Percentiles rank a stretch among this genome's conserved stretches.
Conservation (phyloP, 306 rosid species). For the Purshia tridentata region DNA sequence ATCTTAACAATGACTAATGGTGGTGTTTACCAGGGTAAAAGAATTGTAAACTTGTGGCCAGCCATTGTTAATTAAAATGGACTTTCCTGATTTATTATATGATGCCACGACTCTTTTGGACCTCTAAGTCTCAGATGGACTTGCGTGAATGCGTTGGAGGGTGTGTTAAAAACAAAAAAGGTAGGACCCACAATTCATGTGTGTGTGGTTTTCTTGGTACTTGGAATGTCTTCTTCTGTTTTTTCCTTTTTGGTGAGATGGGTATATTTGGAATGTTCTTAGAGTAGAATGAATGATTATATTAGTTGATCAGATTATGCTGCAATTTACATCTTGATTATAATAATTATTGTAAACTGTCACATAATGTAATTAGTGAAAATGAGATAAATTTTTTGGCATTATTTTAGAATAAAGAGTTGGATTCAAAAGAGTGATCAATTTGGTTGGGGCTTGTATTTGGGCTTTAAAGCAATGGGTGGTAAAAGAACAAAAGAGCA, state of each 20-base stretch:
- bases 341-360: too few relatives aligned
- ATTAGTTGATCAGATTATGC: too few relatives aligned
- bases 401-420: too few relatives aligned
- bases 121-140: constrained; percentile 12
- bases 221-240: neutral
- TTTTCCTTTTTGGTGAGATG: too few relatives aligned
- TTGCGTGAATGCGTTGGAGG: neutral
- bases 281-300: too few relatives aligned
- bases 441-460: too few relatives aligned
- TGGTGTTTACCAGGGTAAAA: neutral
- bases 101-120: neutral
- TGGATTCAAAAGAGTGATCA: too few relatives aligned
- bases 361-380: too few relatives aligned
- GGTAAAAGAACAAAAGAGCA: too few relatives aligned
- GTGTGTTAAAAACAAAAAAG: neutral
- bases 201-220: neutral
- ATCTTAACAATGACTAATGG: constrained; percentile 16
- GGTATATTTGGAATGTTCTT: neutral
- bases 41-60: constrained; percentile 9
- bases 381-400: too few relatives aligned
- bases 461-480: too few relatives aligned
- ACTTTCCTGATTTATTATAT: constrained; percentile 7
- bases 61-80: neutral
- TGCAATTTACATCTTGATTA: too few relatives aligned
- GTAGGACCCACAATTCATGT: neutral